Evolutionary conservation across 208 protist species (phyloP).

Genomic region (Kentomonas sorsogonicus): DNA sequence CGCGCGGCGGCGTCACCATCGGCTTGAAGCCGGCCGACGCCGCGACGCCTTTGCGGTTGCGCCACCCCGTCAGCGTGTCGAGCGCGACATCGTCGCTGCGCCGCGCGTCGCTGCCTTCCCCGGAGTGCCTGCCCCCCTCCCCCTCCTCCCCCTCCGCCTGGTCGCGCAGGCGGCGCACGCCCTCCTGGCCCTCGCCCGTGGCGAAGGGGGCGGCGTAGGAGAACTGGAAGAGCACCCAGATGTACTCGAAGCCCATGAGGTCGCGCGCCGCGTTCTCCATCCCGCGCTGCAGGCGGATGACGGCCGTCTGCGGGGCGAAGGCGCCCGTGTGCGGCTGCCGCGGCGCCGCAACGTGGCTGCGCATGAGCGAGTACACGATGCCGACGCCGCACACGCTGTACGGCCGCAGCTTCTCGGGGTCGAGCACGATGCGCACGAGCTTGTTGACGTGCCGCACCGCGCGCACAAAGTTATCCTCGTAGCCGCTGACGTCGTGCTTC

Average conservation of each 20-base stretch:
- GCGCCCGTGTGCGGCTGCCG: conserved; percentile 71
- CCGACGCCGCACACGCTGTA: conserved; percentile 76
- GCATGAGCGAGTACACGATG: conserved; percentile 82
- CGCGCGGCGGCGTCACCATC: conserved; percentile 81
- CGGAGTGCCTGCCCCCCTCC: too few relatives aligned
- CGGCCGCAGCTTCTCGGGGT: conserved; percentile 61
- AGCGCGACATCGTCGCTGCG: not conserved
- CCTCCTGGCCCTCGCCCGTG: conserved; percentile 48
- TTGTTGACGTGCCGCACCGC: conserved; percentile 69
- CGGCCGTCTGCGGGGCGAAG: conserved; percentile 73
- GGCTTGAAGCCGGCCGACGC: conserved; percentile 67
- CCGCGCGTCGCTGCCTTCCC: not conserved
- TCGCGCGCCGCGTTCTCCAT: conserved; percentile 84
- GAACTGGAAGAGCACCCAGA: conserved; percentile 91
- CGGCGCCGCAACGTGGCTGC: conserved; percentile 71
- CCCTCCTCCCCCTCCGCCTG: not conserved
- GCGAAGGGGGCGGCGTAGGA: conserved; percentile 66
- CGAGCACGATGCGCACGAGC: conserved; percentile 60
- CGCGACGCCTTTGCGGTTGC: conserved; percentile 52
- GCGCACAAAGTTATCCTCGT: conserved; percentile 63
- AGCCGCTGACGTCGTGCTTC: conserved; percentile 61
- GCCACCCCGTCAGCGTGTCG: conserved; percentile 19
- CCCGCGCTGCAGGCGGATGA: conserved; percentile 74
- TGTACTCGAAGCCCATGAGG: conserved; percentile 79
- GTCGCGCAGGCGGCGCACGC: conserved; percentile 19